A percentile compares a stretch with the other conserved stretches of the same genome.
Conservation (phyloP, 2,329 filamentous ascomycete genomes). For the Myriangium duriaei region DNA sequence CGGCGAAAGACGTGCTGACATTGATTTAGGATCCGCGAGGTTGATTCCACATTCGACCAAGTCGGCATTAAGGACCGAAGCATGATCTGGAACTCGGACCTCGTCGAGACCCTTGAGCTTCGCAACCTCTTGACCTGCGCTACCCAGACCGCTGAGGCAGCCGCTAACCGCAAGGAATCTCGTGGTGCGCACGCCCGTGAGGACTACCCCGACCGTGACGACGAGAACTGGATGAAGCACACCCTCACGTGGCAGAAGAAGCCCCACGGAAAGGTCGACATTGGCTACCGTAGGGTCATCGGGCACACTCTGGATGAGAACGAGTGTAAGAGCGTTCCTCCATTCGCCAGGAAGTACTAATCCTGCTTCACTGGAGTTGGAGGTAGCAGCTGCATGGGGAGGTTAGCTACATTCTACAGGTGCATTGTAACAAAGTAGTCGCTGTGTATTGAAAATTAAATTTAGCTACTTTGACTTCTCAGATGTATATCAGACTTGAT, state of each 20-base stretch:
- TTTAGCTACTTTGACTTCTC: no score
- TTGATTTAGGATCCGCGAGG: constrained; percentile 51
- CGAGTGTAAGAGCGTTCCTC: constrained; percentile 92
- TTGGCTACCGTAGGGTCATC: constrained; percentile 76
- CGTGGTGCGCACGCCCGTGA: constrained; percentile 94
- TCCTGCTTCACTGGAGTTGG: background rate
- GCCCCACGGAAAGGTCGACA: constrained; percentile 74
- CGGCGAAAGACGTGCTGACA: constrained; percentile 12
- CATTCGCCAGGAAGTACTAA: constrained; percentile 90
- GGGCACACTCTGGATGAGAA: constrained; percentile 77
- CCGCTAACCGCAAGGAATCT: constrained; percentile 91
- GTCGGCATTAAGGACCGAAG: constrained; percentile 95
- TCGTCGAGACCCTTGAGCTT: constrained; percentile 91
- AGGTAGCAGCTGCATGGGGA: background rate
- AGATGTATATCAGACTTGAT: no score
- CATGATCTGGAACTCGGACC: constrained; percentile 99
- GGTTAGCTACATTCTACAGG: background rate
- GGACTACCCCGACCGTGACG: constrained; percentile 90
- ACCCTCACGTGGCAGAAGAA: constrained; percentile 90
- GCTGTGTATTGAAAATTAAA: no score
- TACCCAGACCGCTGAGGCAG: constrained; percentile 80
- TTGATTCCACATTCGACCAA: constrained; percentile 67
- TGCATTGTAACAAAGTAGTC: background rate
- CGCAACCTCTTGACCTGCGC: constrained; percentile 94
- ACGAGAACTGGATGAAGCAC: constrained; percentile 99